Conservation (phyloP, 225 moss, liverwort and hornwort species). For the Lunularia cruciata region DNA sequence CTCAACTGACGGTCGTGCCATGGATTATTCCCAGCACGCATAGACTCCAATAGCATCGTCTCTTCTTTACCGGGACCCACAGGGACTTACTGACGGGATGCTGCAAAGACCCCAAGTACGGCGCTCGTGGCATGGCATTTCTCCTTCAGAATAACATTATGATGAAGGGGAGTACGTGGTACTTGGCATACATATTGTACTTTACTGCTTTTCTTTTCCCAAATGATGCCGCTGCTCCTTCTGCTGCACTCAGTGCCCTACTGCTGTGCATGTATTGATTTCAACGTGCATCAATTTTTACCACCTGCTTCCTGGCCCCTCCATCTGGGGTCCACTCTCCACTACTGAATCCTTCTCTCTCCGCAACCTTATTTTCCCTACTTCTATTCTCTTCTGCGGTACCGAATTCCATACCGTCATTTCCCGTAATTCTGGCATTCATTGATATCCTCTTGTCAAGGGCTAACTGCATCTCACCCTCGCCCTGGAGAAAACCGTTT, state of each 20-base stretch:
- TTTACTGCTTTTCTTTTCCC: not conserved
- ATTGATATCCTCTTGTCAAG: not conserved
- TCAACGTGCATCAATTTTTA: not conserved
- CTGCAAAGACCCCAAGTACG: not conserved
- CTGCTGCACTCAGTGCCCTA: not conserved
- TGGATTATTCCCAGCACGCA: slow-evolving; percentile 2
- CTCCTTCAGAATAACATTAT: not conserved
- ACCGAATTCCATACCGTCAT: not conserved
- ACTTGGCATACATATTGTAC: no score
- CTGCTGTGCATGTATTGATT: not conserved
- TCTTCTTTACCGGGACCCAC: not conserved
- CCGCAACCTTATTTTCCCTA: not conserved
- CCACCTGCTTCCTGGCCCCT: not conserved
- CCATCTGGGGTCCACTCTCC: not conserved
- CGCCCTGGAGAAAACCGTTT: not conserved
- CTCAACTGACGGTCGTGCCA: not conserved
- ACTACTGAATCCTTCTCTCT: not conserved
- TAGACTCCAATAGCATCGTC: not conserved
- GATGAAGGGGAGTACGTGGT: no score
- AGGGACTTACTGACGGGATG: not conserved
- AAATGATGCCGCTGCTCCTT: not conserved
- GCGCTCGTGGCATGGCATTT: not conserved
- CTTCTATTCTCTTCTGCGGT: not conserved
- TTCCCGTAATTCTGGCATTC: not conserved
- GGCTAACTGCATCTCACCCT: not conserved